A percentile compares a stretch with the other conserved stretches of the same genome.
Conservation (phyloP, 108 stramenopile genomes). For the Bacterosira constricta region DNA sequence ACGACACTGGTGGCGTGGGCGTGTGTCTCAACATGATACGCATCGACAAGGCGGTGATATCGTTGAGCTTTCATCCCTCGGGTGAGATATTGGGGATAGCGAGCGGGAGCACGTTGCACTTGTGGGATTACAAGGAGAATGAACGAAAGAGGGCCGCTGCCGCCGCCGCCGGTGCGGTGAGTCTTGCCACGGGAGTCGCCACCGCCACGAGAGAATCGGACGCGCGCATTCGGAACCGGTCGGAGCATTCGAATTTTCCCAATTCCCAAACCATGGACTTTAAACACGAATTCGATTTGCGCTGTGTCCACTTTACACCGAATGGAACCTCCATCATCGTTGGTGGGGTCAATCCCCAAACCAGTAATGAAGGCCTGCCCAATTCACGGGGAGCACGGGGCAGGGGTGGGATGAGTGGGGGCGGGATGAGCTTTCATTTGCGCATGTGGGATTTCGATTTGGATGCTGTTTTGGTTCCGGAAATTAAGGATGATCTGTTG, state of each 20-base stretch:
- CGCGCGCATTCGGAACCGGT: slow-evolving; percentile 26
- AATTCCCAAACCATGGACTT: slow-evolving; percentile 40
- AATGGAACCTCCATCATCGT: slow-evolving; percentile 79
- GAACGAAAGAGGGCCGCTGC: slow-evolving; percentile 16
- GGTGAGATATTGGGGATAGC: slow-evolving; percentile 91
- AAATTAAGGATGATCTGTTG: not conserved
- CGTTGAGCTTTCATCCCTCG: slow-evolving; percentile 92
- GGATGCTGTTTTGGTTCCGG: slow-evolving; percentile 52
- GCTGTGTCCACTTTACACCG: slow-evolving; percentile 95
- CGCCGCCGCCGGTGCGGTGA: not conserved
- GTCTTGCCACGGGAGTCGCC: not conserved
- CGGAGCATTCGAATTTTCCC: slow-evolving; percentile 24
- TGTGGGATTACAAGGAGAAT: slow-evolving; percentile 89
- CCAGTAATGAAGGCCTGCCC: slow-evolving; percentile 37
- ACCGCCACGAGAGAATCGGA: slow-evolving; percentile 19
- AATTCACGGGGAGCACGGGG: slow-evolving; percentile 11
- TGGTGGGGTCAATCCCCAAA: slow-evolving; percentile 83
- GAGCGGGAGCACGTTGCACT: slow-evolving; percentile 83
- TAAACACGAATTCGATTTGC: slow-evolving; percentile 52
- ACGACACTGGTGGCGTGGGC: slow-evolving; percentile 40
- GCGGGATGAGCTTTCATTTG: slow-evolving; percentile 77
- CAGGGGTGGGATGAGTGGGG: slow-evolving; percentile 47
- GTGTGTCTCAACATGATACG: slow-evolving; percentile 85
- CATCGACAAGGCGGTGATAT: slow-evolving; percentile 90
- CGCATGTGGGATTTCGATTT: slow-evolving; percentile 83